Conservation (phyloP, 176 grass and related monocot genomes). For the Cymbopogon citratus region DNA sequence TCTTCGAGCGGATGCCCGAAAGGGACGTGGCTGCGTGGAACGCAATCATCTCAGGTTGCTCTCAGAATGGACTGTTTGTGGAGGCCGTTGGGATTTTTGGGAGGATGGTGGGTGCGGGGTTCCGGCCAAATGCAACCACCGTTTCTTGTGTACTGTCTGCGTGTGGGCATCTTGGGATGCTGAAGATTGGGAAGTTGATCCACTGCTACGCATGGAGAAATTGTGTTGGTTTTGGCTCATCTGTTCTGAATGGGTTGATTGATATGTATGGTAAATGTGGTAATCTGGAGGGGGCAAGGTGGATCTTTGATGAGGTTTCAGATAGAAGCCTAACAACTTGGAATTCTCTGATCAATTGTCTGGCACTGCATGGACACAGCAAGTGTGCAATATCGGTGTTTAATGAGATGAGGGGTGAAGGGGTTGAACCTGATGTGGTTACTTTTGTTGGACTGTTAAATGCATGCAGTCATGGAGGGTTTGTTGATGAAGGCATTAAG, state of each 20-base stretch:
- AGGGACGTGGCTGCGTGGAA: constrained; percentile 78
- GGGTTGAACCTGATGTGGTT: constrained; percentile 56
- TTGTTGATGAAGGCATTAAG: constrained; percentile 49
- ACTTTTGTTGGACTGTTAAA: constrained; percentile 72
- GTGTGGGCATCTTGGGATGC: constrained; percentile 69
- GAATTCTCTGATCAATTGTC: constrained; percentile 82
- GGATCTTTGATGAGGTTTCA: constrained; percentile 55
- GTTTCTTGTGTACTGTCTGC: constrained; percentile 57
- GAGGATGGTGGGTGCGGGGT: constrained; percentile 51
- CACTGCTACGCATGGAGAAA: constrained; percentile 57
- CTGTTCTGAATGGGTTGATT: constrained; percentile 61
- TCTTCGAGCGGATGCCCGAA: constrained; percentile 65
- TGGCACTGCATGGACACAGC: constrained; percentile 54
- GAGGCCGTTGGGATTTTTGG: constrained; percentile 45
- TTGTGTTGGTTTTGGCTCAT: constrained; percentile 44
- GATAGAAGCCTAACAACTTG: constrained; percentile 50
- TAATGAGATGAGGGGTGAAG: constrained; percentile 40
- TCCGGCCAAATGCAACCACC: constrained; percentile 54
- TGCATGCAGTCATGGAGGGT: constrained; percentile 82
- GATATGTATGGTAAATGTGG: constrained; percentile 94
- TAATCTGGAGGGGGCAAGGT: constrained; percentile 44
- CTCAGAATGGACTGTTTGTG: constrained; percentile 57
- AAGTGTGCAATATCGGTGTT: constrained; percentile 39
- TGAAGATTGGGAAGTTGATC: constrained; percentile 58
- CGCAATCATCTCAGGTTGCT: constrained; percentile 57